Base-by-base conservation (phyloP, 164 flowering plant species). In the Liquidambar formosana region DNA sequence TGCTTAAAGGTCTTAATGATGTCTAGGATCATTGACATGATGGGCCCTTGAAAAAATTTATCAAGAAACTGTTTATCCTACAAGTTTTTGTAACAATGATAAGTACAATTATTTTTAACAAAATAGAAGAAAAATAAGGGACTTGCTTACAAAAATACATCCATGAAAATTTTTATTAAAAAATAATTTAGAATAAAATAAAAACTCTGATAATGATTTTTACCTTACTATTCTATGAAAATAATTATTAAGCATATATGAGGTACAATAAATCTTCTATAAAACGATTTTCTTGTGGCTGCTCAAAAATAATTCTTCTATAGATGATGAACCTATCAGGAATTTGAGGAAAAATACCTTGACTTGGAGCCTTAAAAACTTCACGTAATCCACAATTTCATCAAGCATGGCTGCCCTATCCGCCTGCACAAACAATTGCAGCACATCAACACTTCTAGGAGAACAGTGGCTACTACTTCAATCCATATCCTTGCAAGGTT, bases 321-420 rank as follows among this genome's bases (percentile, higher is more conserved):
- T 33, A 33, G 2, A 2, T 33, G 6, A 33, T 33, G 41, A 33
- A 6, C 41, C 41, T 33, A 33, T 33, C 4, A 5, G 53, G 53
- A 49, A 49, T 4, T 12, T 10, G n/a, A 49, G 5, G 12, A 3
- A 12, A 49, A 33, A 33, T 81, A 86, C 88, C 90, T 86, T 86
- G 44, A 84, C 90, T 75, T 86, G 90, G 53, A 86, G 90, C 73
- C 90, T 76, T 4, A 86, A 76, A 71, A 84, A 86, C 78, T 86
- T 86, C 68, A 86, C 88, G 57, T 86, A 86, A 69, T 86, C 90
- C 69, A 86, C 79, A 67, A 84, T 84, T 72, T 84, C 90, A 67
- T 86, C 90, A 68, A 86, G 84, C 90, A 84, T 86, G 18, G 88
- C 86, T 21, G 88, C 90, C 68, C 86, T 77, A 70, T 86, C 88